phyloP scores from a whole-genome alignment of 1,139 yeast species.

The Zygotorulaspora mrakii region DNA sequence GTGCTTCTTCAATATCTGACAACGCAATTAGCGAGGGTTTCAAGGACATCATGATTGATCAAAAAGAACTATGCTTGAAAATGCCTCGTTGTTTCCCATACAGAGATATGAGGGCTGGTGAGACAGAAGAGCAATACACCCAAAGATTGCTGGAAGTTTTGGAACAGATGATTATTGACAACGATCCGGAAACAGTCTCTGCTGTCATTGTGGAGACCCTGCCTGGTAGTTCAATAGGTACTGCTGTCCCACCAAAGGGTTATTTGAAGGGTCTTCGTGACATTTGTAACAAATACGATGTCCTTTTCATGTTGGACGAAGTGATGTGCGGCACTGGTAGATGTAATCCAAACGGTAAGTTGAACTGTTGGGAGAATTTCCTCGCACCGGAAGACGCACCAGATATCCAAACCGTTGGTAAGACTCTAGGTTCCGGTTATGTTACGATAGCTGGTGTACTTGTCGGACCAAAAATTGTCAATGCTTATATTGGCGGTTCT shows the following conservation, averaged over 20 bases:
- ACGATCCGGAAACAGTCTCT: constrained; percentile 53
- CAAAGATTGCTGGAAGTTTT: constrained; percentile 45
- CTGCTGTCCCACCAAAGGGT: constrained; percentile 54
- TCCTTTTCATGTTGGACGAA: constrained; percentile 56
- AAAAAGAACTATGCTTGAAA: constrained; percentile 28
- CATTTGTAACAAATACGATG: constrained; percentile 56
- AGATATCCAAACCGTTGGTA: constrained; percentile 59
- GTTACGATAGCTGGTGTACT: constrained; percentile 60
- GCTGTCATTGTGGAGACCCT: constrained; percentile 54
- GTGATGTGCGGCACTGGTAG: constrained; percentile 68
- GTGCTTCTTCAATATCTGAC: constrained; percentile 49
- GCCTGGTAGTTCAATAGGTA: constrained; percentile 57
- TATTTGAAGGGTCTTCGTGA: constrained; percentile 54
- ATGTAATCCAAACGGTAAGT: constrained; percentile 41
- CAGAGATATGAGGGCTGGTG: constrained; percentile 45
- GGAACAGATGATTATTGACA: constrained; percentile 47
- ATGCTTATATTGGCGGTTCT: constrained; percentile 45
- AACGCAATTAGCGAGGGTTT: constrained; percentile 44
- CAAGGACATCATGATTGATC: constrained; percentile 39
- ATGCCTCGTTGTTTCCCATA: constrained; percentile 47
- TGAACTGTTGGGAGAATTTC: constrained; percentile 53
- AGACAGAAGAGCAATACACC: constrained; percentile 49
- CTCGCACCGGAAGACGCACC: constrained; percentile 49
- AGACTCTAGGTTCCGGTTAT: constrained; percentile 61
- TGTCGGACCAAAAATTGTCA: constrained; percentile 48